Evolutionary conservation across 495 filamentous ascomycete species (phyloP).

Genomic region (Haplographium delicatum): DNA sequence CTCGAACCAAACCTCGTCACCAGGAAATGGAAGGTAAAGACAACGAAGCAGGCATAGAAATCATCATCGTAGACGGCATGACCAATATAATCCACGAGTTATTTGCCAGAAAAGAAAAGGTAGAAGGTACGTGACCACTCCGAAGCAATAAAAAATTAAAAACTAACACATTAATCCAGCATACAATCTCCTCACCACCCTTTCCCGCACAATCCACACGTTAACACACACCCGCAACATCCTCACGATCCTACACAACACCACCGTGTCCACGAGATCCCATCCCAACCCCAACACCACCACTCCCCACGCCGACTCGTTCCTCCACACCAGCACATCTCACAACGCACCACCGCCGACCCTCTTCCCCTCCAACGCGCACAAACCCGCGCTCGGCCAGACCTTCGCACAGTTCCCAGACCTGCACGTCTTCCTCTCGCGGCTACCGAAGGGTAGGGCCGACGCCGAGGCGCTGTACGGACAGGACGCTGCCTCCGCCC

Average conservation of each 20-base stretch:
- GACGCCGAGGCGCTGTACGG: slow-evolving; percentile 23
- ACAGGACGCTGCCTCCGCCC: not conserved
- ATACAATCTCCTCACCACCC: slow-evolving; percentile 16
- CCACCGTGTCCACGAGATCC: too few species aligned
- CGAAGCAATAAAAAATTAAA: not conserved
- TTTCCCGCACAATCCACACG: slow-evolving; percentile 14
- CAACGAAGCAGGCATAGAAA: slow-evolving; percentile 10
- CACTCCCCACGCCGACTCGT: not conserved
- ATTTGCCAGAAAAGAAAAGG: slow-evolving; percentile 17
- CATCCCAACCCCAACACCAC: slow-evolving; percentile 3
- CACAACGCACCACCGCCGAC: not conserved
- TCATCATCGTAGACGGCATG: slow-evolving; percentile 21
- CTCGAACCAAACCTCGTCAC: not conserved
- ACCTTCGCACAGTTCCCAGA: slow-evolving; percentile 20
- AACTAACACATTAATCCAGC: slow-evolving; percentile 2
- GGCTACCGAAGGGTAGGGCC: slow-evolving; percentile 5
- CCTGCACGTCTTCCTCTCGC: slow-evolving; percentile 20
- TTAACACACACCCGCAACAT: slow-evolving; percentile 12
- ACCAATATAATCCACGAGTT: slow-evolving; percentile 18
- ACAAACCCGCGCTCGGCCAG: slow-evolving; percentile 19
- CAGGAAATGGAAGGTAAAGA: not conserved
- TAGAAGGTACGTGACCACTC: slow-evolving; percentile 8
- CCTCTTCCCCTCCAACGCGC: slow-evolving; percentile 13
- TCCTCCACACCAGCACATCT: not conserved
- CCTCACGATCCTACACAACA: slow-evolving; percentile 25